These are phyloP conservation scores for Chrysophaeum taylorii DNA, from an alignment of 352 stramenopile genomes.

Conservation along the genomic window DNA sequence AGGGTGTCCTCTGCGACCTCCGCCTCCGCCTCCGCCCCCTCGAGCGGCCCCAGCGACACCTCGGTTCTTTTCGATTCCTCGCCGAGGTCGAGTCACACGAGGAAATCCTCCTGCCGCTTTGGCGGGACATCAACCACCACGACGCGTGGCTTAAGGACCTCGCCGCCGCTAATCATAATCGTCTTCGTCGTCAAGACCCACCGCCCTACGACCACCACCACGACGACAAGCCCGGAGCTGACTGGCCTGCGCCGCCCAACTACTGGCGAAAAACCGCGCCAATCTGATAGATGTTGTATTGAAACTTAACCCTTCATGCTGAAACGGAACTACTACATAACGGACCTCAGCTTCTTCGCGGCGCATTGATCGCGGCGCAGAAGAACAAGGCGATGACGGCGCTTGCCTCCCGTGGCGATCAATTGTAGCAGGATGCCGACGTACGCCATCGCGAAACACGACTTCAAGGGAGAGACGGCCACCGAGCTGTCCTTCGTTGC, in stretches of 20 bases:
- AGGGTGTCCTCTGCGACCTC: constrained; percentile 7
- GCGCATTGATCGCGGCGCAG: too few species aligned
- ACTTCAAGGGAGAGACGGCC: background rate
- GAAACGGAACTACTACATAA: too few species aligned
- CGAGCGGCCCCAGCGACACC: background rate
- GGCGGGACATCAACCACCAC: background rate
- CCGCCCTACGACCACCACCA: background rate
- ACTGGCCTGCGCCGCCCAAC: too few species aligned
- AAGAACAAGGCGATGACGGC: background rate
- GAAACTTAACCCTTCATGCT: too few species aligned
- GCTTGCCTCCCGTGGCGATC: background rate
- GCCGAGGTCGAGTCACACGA: background rate
- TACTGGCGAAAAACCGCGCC: too few species aligned
- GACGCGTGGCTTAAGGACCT: background rate
- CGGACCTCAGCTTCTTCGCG: too few species aligned
- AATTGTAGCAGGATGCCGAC: background rate
- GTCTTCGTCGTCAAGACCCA: background rate
- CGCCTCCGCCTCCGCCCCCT: background rate
- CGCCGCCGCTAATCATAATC: background rate
- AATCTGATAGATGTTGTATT: too few species aligned
- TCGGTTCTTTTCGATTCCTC: background rate
- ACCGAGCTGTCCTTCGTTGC: background rate
- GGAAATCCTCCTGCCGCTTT: constrained; percentile 3
- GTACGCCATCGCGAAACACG: background rate
- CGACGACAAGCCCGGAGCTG: background rate